phyloP scores from a whole-genome alignment of 345 rosid genomes.

The Moringa oleifera region DNA sequence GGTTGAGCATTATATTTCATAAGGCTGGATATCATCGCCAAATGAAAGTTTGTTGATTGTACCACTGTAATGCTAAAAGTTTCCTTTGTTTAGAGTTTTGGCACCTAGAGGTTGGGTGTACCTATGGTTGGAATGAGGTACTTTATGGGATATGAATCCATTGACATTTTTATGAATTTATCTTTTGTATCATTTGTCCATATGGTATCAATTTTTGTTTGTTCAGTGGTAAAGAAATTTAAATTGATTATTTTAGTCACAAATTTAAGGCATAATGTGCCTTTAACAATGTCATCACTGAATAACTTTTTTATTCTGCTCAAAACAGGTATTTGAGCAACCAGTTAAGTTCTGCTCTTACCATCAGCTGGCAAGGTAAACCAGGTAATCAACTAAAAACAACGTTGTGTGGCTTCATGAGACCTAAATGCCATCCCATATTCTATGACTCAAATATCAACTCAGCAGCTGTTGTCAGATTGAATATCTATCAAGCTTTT shows the following conservation, averaged over 20 bases:
- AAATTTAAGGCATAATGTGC: background rate
- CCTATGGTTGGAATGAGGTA: too few relatives aligned
- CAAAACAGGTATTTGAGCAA: conserved; percentile 56
- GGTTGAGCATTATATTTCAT: too few relatives aligned
- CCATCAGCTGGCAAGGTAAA: conserved; percentile 52
- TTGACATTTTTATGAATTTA: too few relatives aligned
- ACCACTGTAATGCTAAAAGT: too few relatives aligned
- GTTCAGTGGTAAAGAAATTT: background rate
- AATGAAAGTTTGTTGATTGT: too few relatives aligned
- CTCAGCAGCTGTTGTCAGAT: conserved; percentile 52
- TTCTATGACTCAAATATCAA: conserved; percentile 78
- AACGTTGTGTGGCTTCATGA: conserved; percentile 49
- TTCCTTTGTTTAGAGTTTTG: too few relatives aligned
- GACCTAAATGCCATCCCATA: conserved; percentile 75
- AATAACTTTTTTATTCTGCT: conserved; percentile 7
- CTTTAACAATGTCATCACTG: background rate
- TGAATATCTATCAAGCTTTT: conserved; percentile 79
- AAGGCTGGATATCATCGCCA: too few relatives aligned
- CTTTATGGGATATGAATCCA: too few relatives aligned
- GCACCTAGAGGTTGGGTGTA: too few relatives aligned
- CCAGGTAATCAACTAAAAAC: conserved; percentile 36
- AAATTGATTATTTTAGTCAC: background rate
- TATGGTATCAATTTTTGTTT: background rate
- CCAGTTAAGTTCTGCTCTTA: conserved; percentile 58
- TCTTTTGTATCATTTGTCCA: conserved; percentile 1